Evolutionary conservation across 2,329 filamentous ascomycete species (phyloP).

Genomic region (Exophiala dermatitidis): DNA sequence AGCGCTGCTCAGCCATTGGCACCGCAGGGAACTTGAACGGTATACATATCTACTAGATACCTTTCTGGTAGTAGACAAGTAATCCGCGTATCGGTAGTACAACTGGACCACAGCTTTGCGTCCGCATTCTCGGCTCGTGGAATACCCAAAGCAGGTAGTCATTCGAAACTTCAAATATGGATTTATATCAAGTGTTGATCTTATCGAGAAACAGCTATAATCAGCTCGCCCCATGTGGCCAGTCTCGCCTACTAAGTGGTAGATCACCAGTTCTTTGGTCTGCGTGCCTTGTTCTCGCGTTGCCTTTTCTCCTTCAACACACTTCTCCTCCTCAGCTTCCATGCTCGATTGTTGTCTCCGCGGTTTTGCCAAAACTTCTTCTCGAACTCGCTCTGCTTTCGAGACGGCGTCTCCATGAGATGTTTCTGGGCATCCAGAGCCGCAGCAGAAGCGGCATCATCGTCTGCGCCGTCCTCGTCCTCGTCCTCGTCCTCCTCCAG

Average conservation of each 20-base stretch:
- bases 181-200: no score
- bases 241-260: background rate
- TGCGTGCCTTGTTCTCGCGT: constrained; percentile 47
- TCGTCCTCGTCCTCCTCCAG: constrained; percentile 27
- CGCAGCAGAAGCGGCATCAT: constrained; percentile 10
- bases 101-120: no score
- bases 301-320: constrained; percentile 54
- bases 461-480: constrained; percentile 21
- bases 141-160: no score
- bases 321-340: constrained; percentile 51
- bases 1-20: no score
- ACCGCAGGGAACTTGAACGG: no score
- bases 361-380: constrained; percentile 55
- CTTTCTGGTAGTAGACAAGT: no score
- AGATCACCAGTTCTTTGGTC: constrained; percentile 22
- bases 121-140: no score
- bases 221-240: background rate
- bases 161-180: no score
- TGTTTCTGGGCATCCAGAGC: background rate
- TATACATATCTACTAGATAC: no score
- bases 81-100: no score
- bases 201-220: no score
- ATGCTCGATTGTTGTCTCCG: constrained; percentile 45
- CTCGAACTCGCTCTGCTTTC: constrained; percentile 49
- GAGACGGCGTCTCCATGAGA: constrained; percentile 3